These are phyloP conservation scores for Pelargonium myrrhifolium DNA, from an alignment of 441 rosid genomes.

Conservation along the genomic window DNA sequence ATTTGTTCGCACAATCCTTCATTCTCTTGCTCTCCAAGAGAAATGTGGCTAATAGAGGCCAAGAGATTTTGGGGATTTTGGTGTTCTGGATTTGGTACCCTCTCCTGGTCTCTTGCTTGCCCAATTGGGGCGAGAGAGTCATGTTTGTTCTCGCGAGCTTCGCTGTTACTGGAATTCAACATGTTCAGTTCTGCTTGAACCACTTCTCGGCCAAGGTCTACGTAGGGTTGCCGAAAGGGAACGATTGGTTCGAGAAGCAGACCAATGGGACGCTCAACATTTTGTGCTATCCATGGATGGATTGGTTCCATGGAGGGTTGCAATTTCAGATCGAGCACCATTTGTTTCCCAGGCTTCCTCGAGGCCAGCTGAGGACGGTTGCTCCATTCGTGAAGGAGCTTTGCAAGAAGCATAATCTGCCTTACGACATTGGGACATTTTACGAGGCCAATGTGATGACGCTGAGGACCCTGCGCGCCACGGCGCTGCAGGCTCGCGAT, in stretches of 20 bases:
- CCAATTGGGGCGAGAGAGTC: conserved; percentile 50
- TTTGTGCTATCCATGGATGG: conserved; percentile 50
- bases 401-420: conserved; percentile 61
- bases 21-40: conserved; percentile 33
- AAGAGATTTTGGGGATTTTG: conserved; percentile 44
- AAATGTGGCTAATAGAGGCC: conserved; percentile 35
- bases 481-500: conserved; percentile 64
- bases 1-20: conserved; percentile 50
- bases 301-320: conserved; percentile 72
- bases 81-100: conserved; percentile 66
- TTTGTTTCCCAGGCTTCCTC: conserved; percentile 57
- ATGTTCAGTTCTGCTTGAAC: conserved; percentile 60
- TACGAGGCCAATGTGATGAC: conserved; percentile 56
- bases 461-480: conserved; percentile 31
- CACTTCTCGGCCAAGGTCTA: conserved; percentile 55
- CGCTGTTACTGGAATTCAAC: conserved; percentile 49
- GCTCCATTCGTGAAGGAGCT: conserved; percentile 54
- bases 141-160: conserved; percentile 52
- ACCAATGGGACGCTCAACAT: conserved; percentile 49
- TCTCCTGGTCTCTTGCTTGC: conserved; percentile 51
- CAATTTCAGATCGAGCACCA: conserved; percentile 69
- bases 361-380: conserved; percentile 47
- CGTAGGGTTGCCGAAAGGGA: conserved; percentile 46
- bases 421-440: conserved; percentile 41
- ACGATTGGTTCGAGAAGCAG: conserved; percentile 61